A percentile compares a stretch with the other conserved stretches of the same genome.
phyloP scores from a whole-genome alignment of 805 yeast species.

The Ascoidea tarda region DNA sequence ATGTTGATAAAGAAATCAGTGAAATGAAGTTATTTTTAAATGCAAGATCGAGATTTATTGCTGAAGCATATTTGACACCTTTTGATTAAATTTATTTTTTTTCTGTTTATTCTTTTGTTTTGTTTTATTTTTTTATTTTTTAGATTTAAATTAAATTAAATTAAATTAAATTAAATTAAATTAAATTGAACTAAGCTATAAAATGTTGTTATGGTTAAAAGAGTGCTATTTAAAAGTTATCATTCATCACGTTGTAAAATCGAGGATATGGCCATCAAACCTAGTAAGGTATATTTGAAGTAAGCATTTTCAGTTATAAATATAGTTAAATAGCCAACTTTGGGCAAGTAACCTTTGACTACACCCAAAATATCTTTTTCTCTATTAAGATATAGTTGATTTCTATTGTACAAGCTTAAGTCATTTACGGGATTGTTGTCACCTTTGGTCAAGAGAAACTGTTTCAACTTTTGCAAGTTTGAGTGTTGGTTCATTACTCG shows the following conservation, averaged over 20 bases:
- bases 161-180: no score
- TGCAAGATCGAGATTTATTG: conserved; percentile 95
- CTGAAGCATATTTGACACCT: conserved; percentile 88
- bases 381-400: conserved; percentile 64
- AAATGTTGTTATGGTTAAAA: not conserved
- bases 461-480: conserved; percentile 28
- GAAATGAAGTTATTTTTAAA: conserved; percentile 95
- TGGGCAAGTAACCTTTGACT: conserved; percentile 86
- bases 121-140: not conserved
- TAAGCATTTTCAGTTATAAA: conserved; percentile 80
- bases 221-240: not conserved
- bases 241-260: conserved; percentile 40
- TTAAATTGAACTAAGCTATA: not conserved
- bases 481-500: conserved; percentile 83
- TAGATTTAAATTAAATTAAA: no score
- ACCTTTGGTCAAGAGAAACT: conserved; percentile 81
- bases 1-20: conserved; percentile 95
- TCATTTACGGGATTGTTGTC: conserved; percentile 93
- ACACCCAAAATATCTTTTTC: conserved; percentile 73
- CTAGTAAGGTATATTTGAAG: conserved; percentile 68
- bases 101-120: not conserved
- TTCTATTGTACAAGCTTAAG: conserved; percentile 65
- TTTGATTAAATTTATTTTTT: conserved; percentile 37
- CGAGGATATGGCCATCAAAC: conserved; percentile 57
- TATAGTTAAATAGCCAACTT: conserved; percentile 82